Base-by-base conservation (phyloP, 1,284 basidiomycete species). In the Coriolopsis trogii region DNA sequence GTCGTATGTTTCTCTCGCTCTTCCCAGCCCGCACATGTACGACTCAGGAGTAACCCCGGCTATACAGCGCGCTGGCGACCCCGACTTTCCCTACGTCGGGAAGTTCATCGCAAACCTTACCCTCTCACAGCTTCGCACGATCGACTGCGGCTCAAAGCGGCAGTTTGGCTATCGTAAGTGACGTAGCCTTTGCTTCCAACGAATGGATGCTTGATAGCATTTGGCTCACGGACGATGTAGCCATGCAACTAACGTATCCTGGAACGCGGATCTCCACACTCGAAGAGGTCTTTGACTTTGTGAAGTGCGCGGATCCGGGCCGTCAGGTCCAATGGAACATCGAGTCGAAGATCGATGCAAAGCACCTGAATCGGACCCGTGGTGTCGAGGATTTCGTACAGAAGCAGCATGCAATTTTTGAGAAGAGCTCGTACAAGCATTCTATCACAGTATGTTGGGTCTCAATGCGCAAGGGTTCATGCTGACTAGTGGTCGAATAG, bases 81-180 rank as follows among this genome's bases (percentile, higher is more conserved):
- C 82, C 1, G 70, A 73, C 45, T 88, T 79, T 60, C 86, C 86
- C 21, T 88, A 88, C 63, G 85, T 89, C 31, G 88, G 86, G 40
- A 88, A 90, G 69, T 81, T 77, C 56, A 76, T 92, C 47, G 86
- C 82, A 26, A 88, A 92, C 66, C 76, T 93, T 41, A 91, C 90
- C 0, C 70, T 91, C 34, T 82, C 87, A 6, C 88, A 91, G 67
- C 70, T 92, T 53, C 85, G 84, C 68, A 90, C 87, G 4, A 69
- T 91, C 41, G 88, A 91, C 63, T 91, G 89, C 60, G 89, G 89
- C 36, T 87, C 87, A n/a, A 73, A 78, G 58, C 79, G 87, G 28
- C 79, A 82, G 42, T 61, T 68, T 9, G 73, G 76, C 49, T 90
- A 81, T 60, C 87, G 88, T 83, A 72, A 62, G 81, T 73, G 21